These are phyloP conservation scores for Trypanosoma platydactyli DNA, from an alignment of 208 protist species.

Conservation along the genomic window DNA sequence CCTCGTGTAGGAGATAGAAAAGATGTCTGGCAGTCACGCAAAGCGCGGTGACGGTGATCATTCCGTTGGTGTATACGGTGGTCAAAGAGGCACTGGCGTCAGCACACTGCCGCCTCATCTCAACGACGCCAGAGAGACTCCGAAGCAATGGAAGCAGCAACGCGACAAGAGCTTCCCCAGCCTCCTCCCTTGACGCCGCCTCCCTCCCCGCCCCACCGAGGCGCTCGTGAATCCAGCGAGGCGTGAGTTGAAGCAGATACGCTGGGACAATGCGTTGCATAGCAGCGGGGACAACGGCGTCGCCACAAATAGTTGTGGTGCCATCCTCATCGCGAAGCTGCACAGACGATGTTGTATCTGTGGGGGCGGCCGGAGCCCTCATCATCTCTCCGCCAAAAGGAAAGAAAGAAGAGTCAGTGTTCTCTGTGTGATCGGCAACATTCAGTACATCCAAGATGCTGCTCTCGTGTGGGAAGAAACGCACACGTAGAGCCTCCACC, in stretches of 20 bases:
- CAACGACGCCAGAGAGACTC: slow-evolving; percentile 10
- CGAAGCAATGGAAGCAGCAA: slow-evolving; percentile 22
- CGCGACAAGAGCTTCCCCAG: slow-evolving; percentile 4
- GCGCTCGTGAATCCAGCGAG: slow-evolving; percentile 16
- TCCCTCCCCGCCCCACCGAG: not conserved
- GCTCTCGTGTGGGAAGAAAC: slow-evolving; percentile 20
- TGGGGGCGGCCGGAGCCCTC: too few species aligned
- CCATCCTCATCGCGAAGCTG: too few species aligned
- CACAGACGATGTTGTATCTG: too few species aligned
- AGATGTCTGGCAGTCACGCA: slow-evolving; percentile 14
- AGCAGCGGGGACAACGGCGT: not conserved
- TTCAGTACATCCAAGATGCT: not conserved
- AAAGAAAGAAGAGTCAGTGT: not conserved
- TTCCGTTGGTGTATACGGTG: not conserved
- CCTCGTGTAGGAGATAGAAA: slow-evolving; percentile 30
- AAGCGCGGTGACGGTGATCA: not conserved
- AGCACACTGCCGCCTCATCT: not conserved
- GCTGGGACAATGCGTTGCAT: slow-evolving; percentile 11
- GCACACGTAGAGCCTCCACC: slow-evolving; percentile 15
- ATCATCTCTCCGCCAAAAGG: too few species aligned
- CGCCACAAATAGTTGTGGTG: too few species aligned
- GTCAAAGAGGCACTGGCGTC: not conserved
- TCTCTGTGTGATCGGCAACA: not conserved
- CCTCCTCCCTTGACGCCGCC: slow-evolving; percentile 1
- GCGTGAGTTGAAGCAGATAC: slow-evolving; percentile 23